Evolutionary conservation across 768 basidiomycete genomes (phyloP).

Genomic region (Agrocybe pediades): DNA sequence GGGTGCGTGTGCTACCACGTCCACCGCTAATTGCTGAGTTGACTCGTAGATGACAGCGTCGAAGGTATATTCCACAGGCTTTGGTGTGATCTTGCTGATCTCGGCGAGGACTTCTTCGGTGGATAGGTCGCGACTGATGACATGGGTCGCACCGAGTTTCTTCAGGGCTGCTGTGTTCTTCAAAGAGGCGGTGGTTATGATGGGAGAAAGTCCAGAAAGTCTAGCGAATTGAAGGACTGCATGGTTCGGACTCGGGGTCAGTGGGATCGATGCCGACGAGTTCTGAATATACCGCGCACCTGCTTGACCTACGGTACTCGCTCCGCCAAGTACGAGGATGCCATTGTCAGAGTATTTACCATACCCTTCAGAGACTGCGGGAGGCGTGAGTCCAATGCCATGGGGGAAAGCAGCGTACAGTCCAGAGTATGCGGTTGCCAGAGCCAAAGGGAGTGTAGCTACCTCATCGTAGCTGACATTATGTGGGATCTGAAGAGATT

Average conservation of each 20-base stretch:
- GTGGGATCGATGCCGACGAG: not conserved
- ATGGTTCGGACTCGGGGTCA: no score
- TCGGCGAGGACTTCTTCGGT: constrained; percentile 17
- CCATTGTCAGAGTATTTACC: constrained; percentile 45
- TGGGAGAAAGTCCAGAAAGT: constrained; percentile 42
- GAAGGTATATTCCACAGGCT: constrained; percentile 23
- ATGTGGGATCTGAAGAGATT: constrained; percentile 29
- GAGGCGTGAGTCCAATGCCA: constrained; percentile 42
- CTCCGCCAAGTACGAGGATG: constrained; percentile 50
- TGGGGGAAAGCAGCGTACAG: constrained; percentile 40
- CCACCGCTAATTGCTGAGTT: constrained; percentile 25
- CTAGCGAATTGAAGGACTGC: constrained; percentile 30
- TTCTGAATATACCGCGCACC: constrained; percentile 26
- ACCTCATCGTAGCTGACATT: constrained; percentile 43
- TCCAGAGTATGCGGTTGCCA: constrained; percentile 49
- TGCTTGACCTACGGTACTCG: constrained; percentile 50
- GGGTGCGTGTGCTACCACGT: constrained; percentile 18
- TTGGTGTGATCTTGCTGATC: constrained; percentile 21
- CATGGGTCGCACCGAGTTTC: constrained; percentile 40
- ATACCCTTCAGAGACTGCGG: constrained; percentile 27
- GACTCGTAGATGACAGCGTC: constrained; percentile 24
- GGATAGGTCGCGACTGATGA: constrained; percentile 34
- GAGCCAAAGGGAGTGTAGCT: constrained; percentile 45
- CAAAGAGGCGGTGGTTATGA: constrained; percentile 39
- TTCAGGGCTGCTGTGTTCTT: constrained; percentile 32